Conservation (phyloP, 2,329 filamentous ascomycete species). For the Xylariomycetidae sp. region DNA sequence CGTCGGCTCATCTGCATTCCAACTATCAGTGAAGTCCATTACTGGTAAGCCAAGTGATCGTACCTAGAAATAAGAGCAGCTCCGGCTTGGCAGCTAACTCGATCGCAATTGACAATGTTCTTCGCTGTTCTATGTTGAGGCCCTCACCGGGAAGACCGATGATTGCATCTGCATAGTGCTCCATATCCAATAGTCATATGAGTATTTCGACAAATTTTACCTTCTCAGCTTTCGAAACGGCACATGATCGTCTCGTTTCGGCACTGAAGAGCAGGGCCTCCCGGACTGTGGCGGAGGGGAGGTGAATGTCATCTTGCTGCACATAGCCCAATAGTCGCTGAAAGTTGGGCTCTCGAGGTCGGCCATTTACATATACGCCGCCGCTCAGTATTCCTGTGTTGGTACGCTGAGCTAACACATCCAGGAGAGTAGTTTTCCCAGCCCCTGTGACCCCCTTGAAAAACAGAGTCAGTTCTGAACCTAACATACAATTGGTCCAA, state of each 20-base stretch:
- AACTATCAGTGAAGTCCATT: neutral
- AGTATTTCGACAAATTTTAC: constrained; percentile 65
- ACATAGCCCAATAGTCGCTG: constrained; percentile 72
- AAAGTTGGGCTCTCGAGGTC: constrained; percentile 67
- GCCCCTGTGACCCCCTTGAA: constrained; percentile 37
- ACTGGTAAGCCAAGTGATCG: no score
- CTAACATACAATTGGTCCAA: no score
- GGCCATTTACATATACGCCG: constrained; percentile 74
- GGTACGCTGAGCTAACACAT: constrained; percentile 41
- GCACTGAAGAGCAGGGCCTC: constrained; percentile 65
- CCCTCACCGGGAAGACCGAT: constrained; percentile 57
- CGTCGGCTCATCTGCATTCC: constrained; percentile 49
- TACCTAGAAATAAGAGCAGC: constrained; percentile 54
- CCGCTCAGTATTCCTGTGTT: constrained; percentile 73
- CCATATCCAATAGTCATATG: constrained; percentile 65
- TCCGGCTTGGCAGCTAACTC: constrained; percentile 54
- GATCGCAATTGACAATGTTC: constrained; percentile 52
- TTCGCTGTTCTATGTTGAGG: constrained; percentile 56
- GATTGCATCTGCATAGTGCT: constrained; percentile 59
- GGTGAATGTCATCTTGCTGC: constrained; percentile 64
- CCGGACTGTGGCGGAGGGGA: constrained; percentile 60
- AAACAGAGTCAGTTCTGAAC: no score
- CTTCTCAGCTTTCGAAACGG: constrained; percentile 56
- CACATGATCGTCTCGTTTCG: constrained; percentile 55
- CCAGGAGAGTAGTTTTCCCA: constrained; percentile 26